Base-by-base conservation (phyloP, 768 basidiomycete species). In the Fomitopsis serialis region DNA sequence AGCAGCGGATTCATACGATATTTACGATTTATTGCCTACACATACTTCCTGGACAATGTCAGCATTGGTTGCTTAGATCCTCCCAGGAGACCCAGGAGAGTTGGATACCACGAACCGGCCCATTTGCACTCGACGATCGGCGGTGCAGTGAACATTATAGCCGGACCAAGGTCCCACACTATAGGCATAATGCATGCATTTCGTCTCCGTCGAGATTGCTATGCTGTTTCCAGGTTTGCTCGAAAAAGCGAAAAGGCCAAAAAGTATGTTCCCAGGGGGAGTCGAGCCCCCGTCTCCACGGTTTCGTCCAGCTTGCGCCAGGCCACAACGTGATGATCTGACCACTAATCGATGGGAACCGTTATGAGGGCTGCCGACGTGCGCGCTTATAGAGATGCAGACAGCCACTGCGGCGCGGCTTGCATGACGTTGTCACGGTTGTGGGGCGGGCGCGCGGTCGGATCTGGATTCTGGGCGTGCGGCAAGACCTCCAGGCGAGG, bases 271-370 rank as follows among this genome's bases (percentile, higher is more conserved):
- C 64, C 60, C 59, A 61, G 62, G 57, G 63, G 70, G 72, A 73
- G 63, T 73, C 72, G 72, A 73, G 70, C 72, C 58, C 66, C 62
- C 68, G 72, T 64, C 69, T 68, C 68, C 70, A 67, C 72, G 66
- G 70, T 59, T 61, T 61, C 60, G 55, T 15, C 15, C 6, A 17
- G 29, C 1, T 29, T 34, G 17, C 6, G 19, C 8, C 8, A 23
- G 32, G 25, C 71, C 71, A 72, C 71, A 70, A 72, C 67, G 68
- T 68, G 68, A 71, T 68, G 71, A 72, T 72, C 69, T 72, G 70
- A 72, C 71, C 71, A 72, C 71, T 72, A 70, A 71, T 72, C 71
- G 70, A 72, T 69, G 67, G 64, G 71, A 70, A 72, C 71, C n/a
- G n/a, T n/a, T n/a, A n/a, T 5, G 22, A 17, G 10, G 10, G 15